A percentile compares a stretch with the other conserved stretches of the same genome.
These are phyloP conservation scores for Pseudomonodictys pantanalensis DNA, from an alignment of 495 filamentous ascomycete species.

Conservation along the genomic window DNA sequence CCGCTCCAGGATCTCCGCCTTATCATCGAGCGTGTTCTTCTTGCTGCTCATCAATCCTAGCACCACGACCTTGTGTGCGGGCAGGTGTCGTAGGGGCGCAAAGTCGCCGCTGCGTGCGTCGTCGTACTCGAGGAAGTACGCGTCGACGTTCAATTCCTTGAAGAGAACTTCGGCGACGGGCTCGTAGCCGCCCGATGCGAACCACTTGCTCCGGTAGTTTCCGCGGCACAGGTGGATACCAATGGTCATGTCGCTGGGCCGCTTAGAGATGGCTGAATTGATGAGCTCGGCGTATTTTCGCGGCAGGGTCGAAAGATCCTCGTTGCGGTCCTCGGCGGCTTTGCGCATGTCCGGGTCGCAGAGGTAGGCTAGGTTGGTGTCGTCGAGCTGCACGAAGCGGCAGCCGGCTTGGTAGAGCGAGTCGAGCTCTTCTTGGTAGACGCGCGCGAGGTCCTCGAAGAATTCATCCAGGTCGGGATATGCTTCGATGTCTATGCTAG, in stretches of 20 bases:
- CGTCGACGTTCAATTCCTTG: slow-evolving; percentile 43
- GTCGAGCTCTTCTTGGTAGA: slow-evolving; percentile 41
- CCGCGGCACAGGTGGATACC: slow-evolving; percentile 44
- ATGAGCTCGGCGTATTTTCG: slow-evolving; percentile 39
- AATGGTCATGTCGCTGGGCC: slow-evolving; percentile 41
- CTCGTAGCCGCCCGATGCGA: slow-evolving; percentile 42
- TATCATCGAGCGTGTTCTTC: slow-evolving; percentile 39
- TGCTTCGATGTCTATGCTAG: slow-evolving; percentile 31
- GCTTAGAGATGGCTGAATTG: slow-evolving; percentile 40
- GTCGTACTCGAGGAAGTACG: slow-evolving; percentile 46
- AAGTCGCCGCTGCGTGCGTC: slow-evolving; percentile 42
- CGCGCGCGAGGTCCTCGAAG: slow-evolving; percentile 40
- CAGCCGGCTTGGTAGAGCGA: slow-evolving; percentile 39
- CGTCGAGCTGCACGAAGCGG: slow-evolving; percentile 43
- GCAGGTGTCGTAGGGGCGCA: slow-evolving; percentile 39
- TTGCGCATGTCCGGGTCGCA: slow-evolving; percentile 42
- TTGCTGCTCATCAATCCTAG: slow-evolving; percentile 42
- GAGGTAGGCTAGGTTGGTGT: slow-evolving; percentile 44
- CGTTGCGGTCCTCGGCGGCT: slow-evolving; percentile 34
- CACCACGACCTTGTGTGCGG: slow-evolving; percentile 41
- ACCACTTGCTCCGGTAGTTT: slow-evolving; percentile 34
- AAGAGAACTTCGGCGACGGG: slow-evolving; percentile 42
- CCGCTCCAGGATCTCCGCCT: slow-evolving; percentile 35
- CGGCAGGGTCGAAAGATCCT: slow-evolving; percentile 39
- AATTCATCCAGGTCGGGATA: slow-evolving; percentile 38